Base-by-base conservation (phyloP, 169 alveolate genomes). In the Plasmodium sp. region DNA sequence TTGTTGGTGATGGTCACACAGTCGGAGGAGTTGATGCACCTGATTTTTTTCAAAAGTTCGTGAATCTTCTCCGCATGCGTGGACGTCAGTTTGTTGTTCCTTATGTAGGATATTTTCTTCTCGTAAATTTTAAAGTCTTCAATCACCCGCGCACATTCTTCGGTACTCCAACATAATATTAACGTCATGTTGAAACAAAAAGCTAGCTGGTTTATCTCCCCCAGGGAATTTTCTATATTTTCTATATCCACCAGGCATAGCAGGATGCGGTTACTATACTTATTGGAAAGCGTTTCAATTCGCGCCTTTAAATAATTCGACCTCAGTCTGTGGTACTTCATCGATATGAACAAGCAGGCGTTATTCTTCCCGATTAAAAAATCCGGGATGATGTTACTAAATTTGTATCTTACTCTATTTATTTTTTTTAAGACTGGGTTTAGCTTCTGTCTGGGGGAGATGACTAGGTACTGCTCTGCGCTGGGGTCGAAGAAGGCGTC, bases 341-440 rank as follows among this genome's bases (percentile, higher is more conserved):
- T 84, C 41, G 97, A 96, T 71, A 96, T 95, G 73, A 96, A 96
- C 31, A 96, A 83, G 41, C 95, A 96, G 43, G 92, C 94, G n/a
- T 94, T 96, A 48, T 83, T 93, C 82, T 92, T 93, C 12, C 96
- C 94, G 43, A 96, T 51, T 83, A 91, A 94, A 82, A 93, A 96
- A 83, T 96, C 97, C 36, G 96, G 92, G 5, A 92, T 92, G 14
- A 93, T 95, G 18, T 96, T 96, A 67, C 96, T 96, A 83, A 94
- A 96, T 58, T 94, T 95, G 80, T 84, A 93, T 12, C 92, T 62
- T 31, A 96, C 96, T 84, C 90, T 84, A 33, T 81, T 82, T 72
- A 91, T 95, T 54, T 88, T 95, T 96, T 91, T 96, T 83, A 96
- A 58, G 67, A 96, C 43, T n/a, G 97, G 97, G 80, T 96, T 96